Percentiles rank a stretch among this genome's conserved stretches.
Conservation (phyloP, 176 grass and related monocot genomes). For the Aegilops umbellulata region DNA sequence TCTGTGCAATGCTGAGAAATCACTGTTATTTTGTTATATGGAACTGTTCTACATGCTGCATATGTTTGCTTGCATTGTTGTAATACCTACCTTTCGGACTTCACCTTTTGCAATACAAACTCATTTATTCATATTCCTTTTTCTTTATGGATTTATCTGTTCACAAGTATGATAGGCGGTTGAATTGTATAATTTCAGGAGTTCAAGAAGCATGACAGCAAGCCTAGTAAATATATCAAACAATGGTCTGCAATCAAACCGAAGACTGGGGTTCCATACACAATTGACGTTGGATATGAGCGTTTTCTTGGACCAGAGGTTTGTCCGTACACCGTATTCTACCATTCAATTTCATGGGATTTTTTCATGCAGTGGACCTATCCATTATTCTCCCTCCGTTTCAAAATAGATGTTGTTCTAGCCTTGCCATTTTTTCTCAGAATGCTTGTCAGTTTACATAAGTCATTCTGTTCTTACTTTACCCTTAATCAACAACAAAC, state of each 20-base stretch:
- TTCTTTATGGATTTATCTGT: constrained; percentile 1
- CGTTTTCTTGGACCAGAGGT: constrained; percentile 99
- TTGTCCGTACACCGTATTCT: constrained; percentile 41
- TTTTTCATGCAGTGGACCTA: neutral
- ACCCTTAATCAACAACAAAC: neutral
- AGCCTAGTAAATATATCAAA: constrained; percentile 91
- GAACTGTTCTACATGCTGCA: neutral
- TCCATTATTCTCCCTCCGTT: neutral
- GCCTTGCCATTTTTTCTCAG: neutral
- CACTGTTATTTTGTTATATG: neutral
- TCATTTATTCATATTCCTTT: constrained; percentile 7
- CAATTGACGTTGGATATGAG: constrained; percentile 94
- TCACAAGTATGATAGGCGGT: constrained; percentile 20
- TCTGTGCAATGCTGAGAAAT: constrained; percentile 2
- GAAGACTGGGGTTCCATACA: constrained; percentile 86
- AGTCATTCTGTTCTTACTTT: neutral
- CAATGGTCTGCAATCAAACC: constrained; percentile 82
- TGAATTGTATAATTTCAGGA: constrained; percentile 55
- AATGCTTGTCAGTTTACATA: neutral
- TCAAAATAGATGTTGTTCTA: neutral
- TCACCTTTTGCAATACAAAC: constrained; percentile 2
- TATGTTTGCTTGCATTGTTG: neutral
- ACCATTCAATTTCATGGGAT: neutral
- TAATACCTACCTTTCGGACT: neutral
- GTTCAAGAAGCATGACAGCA: constrained; percentile 85